Evolutionary conservation across 2,329 filamentous ascomycete species (phyloP).

Genomic region (Colletotrichum camelliae): DNA sequence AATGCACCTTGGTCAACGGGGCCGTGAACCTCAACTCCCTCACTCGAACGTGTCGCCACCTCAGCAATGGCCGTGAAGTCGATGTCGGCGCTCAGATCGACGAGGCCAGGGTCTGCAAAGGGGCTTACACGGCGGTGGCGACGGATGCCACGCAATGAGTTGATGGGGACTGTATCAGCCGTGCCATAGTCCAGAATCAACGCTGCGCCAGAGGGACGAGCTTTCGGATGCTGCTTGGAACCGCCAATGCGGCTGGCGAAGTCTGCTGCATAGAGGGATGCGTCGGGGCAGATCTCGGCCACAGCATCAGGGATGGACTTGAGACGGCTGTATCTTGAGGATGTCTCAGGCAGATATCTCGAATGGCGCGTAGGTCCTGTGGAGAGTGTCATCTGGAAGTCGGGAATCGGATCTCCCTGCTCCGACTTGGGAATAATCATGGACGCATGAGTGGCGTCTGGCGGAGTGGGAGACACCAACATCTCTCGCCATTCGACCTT

Average conservation of each 20-base stretch:
- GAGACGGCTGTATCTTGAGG: conserved; percentile 78
- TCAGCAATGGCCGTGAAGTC: conserved; percentile 91
- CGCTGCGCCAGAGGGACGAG: conserved; percentile 77
- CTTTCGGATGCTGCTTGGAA: conserved; percentile 57
- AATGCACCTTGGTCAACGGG: conserved; percentile 87
- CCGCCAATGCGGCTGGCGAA: conserved; percentile 88
- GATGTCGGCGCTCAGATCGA: conserved; percentile 91
- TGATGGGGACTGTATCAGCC: conserved; percentile 76
- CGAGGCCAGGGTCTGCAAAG: conserved; percentile 78
- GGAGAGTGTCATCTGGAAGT: conserved; percentile 87
- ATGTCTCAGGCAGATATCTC: conserved; percentile 83
- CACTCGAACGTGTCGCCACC: conserved; percentile 74
- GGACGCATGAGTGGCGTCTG: conserved; percentile 55
- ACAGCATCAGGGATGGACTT: conserved; percentile 71
- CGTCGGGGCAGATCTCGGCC: conserved; percentile 91
- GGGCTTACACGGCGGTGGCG: conserved; percentile 79
- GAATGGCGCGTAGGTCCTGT: conserved; percentile 80
- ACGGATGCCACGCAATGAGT: conserved; percentile 89
- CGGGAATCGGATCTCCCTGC: conserved; percentile 64
- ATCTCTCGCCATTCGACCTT: conserved; percentile 79
- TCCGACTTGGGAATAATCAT: conserved; percentile 59
- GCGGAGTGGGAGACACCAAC: conserved; percentile 73
- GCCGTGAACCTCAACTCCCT: conserved; percentile 88
- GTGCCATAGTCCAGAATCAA: conserved; percentile 97
- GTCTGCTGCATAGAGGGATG: conserved; percentile 77